Evolutionary conservation across 176 grass and related monocot species (phyloP).

Genomic region (Poa annua): DNA sequence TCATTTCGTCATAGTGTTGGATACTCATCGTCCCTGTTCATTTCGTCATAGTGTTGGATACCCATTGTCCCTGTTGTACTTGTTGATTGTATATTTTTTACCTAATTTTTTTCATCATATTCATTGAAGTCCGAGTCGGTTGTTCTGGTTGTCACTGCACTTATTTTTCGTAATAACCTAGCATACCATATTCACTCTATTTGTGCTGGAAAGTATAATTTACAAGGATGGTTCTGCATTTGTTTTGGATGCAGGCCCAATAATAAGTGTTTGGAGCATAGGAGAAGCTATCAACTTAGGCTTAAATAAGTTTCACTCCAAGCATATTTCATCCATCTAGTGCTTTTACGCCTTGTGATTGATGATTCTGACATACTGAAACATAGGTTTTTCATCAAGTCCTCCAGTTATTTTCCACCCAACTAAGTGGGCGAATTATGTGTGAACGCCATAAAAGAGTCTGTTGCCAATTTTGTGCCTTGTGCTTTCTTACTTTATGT

Average conservation of each 20-base stretch:
- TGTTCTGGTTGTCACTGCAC: background rate
- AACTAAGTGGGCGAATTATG: background rate
- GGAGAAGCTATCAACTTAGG: background rate
- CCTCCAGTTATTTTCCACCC: background rate
- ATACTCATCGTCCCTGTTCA: background rate
- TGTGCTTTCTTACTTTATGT: no score
- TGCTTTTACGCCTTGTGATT: background rate
- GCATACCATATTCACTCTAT: background rate
- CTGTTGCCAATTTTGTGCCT: background rate
- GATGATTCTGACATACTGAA: background rate
- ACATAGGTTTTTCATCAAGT: background rate
- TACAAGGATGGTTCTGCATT: background rate
- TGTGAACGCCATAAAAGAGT: background rate
- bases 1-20: background rate
- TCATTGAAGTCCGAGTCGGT: no score
- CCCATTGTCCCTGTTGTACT: no score
- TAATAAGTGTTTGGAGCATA: background rate
- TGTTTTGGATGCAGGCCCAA: background rate
- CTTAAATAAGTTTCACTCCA: background rate
- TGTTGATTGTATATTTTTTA: no score
- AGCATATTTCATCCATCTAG: background rate
- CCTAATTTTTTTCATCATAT: no score
- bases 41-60: background rate
- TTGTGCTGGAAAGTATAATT: constrained; percentile 2
- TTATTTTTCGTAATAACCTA: background rate